Evolutionary conservation across 1,284 basidiomycete genomes (phyloP).

Genomic region (Pholiota adiposa): DNA sequence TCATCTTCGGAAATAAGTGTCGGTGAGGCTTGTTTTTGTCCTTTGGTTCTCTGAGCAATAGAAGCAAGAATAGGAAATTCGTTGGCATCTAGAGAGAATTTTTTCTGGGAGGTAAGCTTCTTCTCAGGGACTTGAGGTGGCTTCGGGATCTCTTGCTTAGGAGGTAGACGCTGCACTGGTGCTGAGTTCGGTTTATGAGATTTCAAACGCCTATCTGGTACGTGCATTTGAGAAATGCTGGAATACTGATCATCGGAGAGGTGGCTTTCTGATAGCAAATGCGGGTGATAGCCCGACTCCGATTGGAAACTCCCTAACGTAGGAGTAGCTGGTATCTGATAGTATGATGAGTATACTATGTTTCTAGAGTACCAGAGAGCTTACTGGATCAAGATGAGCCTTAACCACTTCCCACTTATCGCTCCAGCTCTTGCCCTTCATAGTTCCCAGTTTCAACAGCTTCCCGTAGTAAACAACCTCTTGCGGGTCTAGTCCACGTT

Average conservation of each 20-base stretch:
- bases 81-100: constrained; percentile 8
- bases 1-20: constrained; percentile 17
- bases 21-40: constrained; percentile 4
- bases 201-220: not conserved
- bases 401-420: constrained; percentile 79
- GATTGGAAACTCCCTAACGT: constrained; percentile 18
- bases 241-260: constrained; percentile 10
- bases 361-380: not conserved
- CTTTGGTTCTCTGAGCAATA: constrained; percentile 6
- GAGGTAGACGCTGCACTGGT: not conserved
- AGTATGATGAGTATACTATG: not conserved
- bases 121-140: not conserved
- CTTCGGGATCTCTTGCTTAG: not conserved
- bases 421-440: constrained; percentile 76
- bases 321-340: constrained; percentile 11
- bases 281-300: constrained; percentile 13
- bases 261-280: not conserved
- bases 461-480: constrained; percentile 83
- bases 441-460: constrained; percentile 75
- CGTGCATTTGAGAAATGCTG: constrained; percentile 6
- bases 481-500: constrained; percentile 75
- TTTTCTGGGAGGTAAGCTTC: not conserved
- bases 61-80: constrained; percentile 13
- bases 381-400: constrained; percentile 49
- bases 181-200: not conserved